phyloP scores from a whole-genome alignment of 2,329 filamentous ascomycete genomes.

The Ilyonectria robusta region DNA sequence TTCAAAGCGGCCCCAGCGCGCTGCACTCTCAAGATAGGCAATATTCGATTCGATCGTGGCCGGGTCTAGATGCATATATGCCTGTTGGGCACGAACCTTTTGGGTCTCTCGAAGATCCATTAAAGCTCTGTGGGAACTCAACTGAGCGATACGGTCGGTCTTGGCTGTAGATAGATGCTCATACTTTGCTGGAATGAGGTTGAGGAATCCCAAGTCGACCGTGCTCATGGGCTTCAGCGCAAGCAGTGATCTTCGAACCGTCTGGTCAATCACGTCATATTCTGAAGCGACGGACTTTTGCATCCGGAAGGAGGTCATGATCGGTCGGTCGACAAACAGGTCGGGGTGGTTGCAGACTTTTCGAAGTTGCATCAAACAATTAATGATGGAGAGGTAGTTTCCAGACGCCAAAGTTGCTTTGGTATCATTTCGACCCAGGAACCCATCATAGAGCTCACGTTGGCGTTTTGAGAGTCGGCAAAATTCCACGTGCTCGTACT shows the following conservation, averaged over 20 bases:
- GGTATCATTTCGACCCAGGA: conserved; percentile 91
- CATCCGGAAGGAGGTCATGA: conserved; percentile 98
- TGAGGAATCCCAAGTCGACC: conserved; percentile 83
- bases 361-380: conserved; percentile 95
- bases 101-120: conserved; percentile 82
- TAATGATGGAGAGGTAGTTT: conserved; percentile 98
- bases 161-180: conserved; percentile 73
- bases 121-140: conserved; percentile 79
- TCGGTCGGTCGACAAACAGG: conserved; percentile 94
- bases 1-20: conserved; percentile 78
- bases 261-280: conserved; percentile 79
- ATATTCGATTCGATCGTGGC: conserved; percentile 79
- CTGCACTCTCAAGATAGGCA: conserved; percentile 79
- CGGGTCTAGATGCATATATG: conserved; percentile 70
- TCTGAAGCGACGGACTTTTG: conserved; percentile 80
- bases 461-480: conserved; percentile 96
- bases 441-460: conserved; percentile 95
- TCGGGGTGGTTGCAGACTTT: conserved; percentile 99
- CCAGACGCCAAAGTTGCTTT: conserved; percentile 90
- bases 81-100: conserved; percentile 71
- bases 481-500: conserved; percentile 97
- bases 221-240: conserved; percentile 71
- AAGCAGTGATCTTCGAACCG: conserved; percentile 78
- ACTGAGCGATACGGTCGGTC: conserved; percentile 71
- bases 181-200: conserved; percentile 80